Conservation (phyloP, 768 basidiomycete species). For the Boletus rex-veris region DNA sequence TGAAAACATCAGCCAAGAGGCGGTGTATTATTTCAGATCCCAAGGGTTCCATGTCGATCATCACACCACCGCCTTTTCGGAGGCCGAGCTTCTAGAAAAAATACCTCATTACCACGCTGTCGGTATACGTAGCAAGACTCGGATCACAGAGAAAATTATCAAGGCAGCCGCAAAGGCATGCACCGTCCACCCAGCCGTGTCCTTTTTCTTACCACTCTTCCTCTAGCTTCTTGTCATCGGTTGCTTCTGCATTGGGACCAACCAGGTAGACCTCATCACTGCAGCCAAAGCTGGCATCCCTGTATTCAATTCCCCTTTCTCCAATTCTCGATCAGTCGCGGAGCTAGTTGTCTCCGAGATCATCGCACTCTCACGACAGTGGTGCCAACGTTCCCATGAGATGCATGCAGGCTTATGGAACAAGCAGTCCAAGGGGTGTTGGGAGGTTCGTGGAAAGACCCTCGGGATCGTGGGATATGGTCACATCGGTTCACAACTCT, state of each 20-base stretch:
- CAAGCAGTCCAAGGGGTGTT: conserved; percentile 97
- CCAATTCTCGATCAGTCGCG: conserved; percentile 97
- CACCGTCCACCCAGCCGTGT: not conserved
- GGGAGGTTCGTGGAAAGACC: conserved; percentile 97
- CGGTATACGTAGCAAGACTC: conserved; percentile 97
- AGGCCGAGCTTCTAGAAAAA: conserved; percentile 86
- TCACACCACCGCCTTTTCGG: conserved; percentile 77
- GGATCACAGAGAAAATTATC: conserved; percentile 87
- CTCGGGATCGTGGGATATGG: conserved; percentile 98
- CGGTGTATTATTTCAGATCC: conserved; percentile 71
- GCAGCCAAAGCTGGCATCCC: conserved; percentile 89
- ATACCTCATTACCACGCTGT: conserved; percentile 87
- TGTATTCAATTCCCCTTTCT: conserved; percentile 99
- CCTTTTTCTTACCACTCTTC: not conserved
- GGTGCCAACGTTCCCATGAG: conserved; percentile 85
- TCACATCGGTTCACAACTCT: conserved; percentile 96
- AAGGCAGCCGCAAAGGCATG: conserved; percentile 81
- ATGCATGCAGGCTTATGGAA: conserved; percentile 93
- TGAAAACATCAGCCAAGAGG: conserved; percentile 94
- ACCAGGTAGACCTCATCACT: conserved; percentile 88
- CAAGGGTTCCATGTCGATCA: conserved; percentile 95
- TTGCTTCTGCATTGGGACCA: conserved; percentile 99
- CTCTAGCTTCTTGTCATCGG: conserved; percentile 88
- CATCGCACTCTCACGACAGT: conserved; percentile 90
- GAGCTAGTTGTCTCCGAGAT: conserved; percentile 96